Percentiles rank a stretch among this genome's conserved stretches.
These are phyloP conservation scores for Quercus cerris DNA, from an alignment of 306 rosid species.

Conservation along the genomic window DNA sequence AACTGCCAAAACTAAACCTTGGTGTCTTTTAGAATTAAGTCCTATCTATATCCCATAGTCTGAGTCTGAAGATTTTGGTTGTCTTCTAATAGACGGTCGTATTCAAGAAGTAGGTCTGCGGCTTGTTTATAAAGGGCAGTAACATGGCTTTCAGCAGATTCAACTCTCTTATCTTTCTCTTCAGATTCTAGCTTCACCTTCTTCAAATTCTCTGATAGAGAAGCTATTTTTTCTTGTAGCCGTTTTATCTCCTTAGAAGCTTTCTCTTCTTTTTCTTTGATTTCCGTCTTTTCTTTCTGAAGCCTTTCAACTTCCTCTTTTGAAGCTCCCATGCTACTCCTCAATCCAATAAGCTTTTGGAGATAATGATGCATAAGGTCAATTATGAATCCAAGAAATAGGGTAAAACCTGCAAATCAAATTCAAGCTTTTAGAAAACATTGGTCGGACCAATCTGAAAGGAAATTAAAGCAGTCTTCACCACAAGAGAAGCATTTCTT, in stretches of 20 bases:
- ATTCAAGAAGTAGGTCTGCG: conserved; percentile 77
- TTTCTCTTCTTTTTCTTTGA: conserved; percentile 58
- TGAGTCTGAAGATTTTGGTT: conserved; percentile 82
- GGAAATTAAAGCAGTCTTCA: background rate
- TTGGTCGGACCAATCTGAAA: background rate
- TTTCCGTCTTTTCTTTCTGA: conserved; percentile 40
- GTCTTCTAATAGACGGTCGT: conserved; percentile 75
- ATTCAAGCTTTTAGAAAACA: conserved; percentile 1
- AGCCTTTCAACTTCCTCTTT: conserved; percentile 66
- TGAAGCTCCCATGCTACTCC: conserved; percentile 47
- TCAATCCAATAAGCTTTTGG: conserved; percentile 48
- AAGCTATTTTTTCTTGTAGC: conserved; percentile 43
- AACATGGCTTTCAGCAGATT: conserved; percentile 70
- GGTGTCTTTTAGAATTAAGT: conserved; percentile 20
- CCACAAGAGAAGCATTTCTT: too few species aligned
- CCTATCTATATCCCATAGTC: conserved; percentile 29
- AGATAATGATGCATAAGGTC: conserved; percentile 72
- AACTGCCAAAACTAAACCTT: conserved; percentile 16
- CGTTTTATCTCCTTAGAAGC: conserved; percentile 51
- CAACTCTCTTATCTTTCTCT: conserved; percentile 63
- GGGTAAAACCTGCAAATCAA: conserved; percentile 62
- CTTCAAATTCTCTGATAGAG: conserved; percentile 51
- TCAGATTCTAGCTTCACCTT: conserved; percentile 56
- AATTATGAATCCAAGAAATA: conserved; percentile 75
- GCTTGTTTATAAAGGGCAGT: conserved; percentile 75